phyloP scores from a whole-genome alignment of 73 alveolate genomes.

The Blepharisma stoltei region DNA sequence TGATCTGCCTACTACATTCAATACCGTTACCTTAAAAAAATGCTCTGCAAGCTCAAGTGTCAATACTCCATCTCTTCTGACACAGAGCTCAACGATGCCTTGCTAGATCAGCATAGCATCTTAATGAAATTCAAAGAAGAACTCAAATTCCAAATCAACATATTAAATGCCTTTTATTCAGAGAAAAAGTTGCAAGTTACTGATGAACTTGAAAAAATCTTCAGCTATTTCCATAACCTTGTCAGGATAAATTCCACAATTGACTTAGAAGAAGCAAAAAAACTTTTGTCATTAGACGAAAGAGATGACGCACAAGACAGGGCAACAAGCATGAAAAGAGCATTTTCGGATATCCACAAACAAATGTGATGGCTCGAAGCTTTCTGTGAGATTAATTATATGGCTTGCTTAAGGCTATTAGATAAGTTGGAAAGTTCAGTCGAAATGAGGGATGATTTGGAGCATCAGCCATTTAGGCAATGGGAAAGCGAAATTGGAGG shows the following conservation, averaged over 20 bases:
- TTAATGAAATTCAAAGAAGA: neutral
- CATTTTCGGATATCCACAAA: conserved; percentile 13
- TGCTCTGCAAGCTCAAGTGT: conserved; percentile 14
- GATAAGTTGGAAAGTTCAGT: neutral
- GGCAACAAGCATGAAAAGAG: neutral
- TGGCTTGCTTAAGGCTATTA: neutral
- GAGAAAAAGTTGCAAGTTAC: neutral
- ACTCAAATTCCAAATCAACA: neutral
- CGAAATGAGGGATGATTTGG: neutral
- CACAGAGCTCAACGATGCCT: neutral
- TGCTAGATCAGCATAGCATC: neutral
- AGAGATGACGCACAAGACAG: conserved; percentile 25
- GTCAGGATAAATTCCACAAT: conserved; percentile 13
- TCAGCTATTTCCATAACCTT: neutral
- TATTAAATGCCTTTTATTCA: neutral
- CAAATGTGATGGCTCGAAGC: conserved; percentile 22
- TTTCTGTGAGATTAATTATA: conserved; percentile 22
- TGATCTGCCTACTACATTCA: conserved; percentile 58
- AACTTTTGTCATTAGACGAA: neutral
- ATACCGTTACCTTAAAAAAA: conserved; percentile 36
- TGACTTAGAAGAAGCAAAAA: neutral
- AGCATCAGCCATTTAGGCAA: neutral
- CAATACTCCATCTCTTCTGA: neutral
- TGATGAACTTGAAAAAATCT: conserved; percentile 10
- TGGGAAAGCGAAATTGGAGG: conserved; percentile 16